A percentile compares a stretch with the other conserved stretches of the same genome.
Conservation (phyloP, 768 basidiomycete species). For the Mrakia frigida region DNA sequence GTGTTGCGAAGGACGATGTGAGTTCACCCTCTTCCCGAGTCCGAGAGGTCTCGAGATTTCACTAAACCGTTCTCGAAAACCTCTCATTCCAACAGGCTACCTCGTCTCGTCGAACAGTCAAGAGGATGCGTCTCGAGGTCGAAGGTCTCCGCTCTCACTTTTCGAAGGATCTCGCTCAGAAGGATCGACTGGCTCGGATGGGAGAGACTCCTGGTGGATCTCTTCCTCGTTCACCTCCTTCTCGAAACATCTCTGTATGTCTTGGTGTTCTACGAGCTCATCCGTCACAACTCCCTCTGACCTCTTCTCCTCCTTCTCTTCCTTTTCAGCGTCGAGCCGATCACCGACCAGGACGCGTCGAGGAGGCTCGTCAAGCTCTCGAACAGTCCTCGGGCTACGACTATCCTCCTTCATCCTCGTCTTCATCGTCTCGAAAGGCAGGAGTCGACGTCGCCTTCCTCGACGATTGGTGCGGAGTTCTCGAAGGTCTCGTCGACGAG, state of each 20-base stretch:
- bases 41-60: too few relatives aligned
- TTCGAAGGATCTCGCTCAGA: slow-evolving; percentile 23
- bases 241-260: slow-evolving; percentile 28
- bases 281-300: neutral
- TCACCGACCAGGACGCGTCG: slow-evolving; percentile 2
- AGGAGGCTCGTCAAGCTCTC: slow-evolving; percentile 4
- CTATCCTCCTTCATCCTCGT: neutral
- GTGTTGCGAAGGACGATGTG: slow-evolving; percentile 18
- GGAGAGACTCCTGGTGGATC: slow-evolving; percentile 9
- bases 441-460: slow-evolving; percentile 29
- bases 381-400: neutral
- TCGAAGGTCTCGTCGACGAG: slow-evolving; percentile 27
- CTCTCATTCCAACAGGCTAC: neutral
- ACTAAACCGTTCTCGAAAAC: too few relatives aligned
- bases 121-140: slow-evolving; percentile 20
- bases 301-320: neutral
- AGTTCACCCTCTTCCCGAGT: neutral
- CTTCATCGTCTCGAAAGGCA: slow-evolving; percentile 9
- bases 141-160: slow-evolving; percentile 29
- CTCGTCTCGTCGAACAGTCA: slow-evolving; percentile 1
- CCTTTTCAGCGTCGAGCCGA: neutral
- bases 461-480: slow-evolving; percentile 25
- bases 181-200: slow-evolving; percentile 23
- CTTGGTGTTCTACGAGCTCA: too few relatives aligned
- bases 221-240: slow-evolving; percentile 23